Evolutionary conservation across 768 basidiomycete genomes (phyloP).

Genomic region (Royoungia palumana): DNA sequence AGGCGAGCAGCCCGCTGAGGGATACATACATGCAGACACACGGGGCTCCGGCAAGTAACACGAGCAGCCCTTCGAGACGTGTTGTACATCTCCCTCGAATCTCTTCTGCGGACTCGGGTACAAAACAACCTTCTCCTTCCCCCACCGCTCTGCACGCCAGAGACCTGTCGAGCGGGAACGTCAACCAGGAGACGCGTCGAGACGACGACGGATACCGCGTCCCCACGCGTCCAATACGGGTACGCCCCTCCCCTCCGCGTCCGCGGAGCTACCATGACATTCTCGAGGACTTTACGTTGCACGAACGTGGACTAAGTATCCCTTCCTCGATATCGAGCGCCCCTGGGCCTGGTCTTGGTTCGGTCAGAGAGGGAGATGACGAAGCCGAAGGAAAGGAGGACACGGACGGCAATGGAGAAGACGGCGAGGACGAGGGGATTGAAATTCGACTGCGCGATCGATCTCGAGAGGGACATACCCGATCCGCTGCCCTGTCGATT

Average conservation of each 20-base stretch:
- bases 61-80: constrained; percentile 23
- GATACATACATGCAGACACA: constrained; percentile 10
- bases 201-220: constrained; percentile 1
- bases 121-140: constrained; percentile 7
- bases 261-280: constrained; percentile 67
- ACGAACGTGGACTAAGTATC: constrained; percentile 28
- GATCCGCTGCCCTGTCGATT: not conserved
- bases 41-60: constrained; percentile 8
- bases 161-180: not conserved
- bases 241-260: constrained; percentile 37
- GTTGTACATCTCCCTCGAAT: constrained; percentile 20
- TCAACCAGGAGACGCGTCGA: not conserved
- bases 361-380: constrained; percentile 20
- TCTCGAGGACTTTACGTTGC: constrained; percentile 56
- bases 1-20: constrained; percentile 15
- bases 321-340: constrained; percentile 31
- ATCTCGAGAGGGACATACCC: not conserved
- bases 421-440: not conserved
- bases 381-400: constrained; percentile 6
- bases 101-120: constrained; percentile 14
- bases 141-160: not conserved
- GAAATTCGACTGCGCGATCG: constrained; percentile 1
- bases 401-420: not conserved
- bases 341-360: constrained; percentile 20
- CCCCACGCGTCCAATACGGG: constrained; percentile 22